Evolutionary conservation across 2,329 filamentous ascomycete genomes (phyloP), one percentile per base, ranked within the genome.

Genomic region (Beauveria caledonica): DNA sequence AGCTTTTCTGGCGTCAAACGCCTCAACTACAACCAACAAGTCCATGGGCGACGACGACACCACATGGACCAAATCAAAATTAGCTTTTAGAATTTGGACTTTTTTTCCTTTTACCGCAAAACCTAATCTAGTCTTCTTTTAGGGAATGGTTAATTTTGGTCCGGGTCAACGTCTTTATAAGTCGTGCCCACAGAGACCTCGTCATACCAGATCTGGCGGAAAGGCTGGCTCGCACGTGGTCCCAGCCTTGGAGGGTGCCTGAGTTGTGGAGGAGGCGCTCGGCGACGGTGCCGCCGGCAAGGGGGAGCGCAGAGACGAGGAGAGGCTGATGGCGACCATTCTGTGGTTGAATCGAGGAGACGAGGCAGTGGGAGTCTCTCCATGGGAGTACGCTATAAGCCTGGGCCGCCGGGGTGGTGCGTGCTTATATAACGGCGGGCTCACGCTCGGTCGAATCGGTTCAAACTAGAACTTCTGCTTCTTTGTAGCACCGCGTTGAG

Each of bases 181-280:
- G 66, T 70, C 2, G 73, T 74, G 1, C 77, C 78, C 8, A 75
- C 69, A 6, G 75, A 72, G 62, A 81, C 73, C 70, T 80, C 74
- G 63, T 81, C 79, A 64, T 74, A 79, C 76, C 77, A 82, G n/a
- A 80, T 66, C 68, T 78, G 72, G 10, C 78, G 70, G 23, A 74
- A 75, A 0, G 66, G 64, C 69, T 80, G 77, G 17, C 62, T 72
- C 72, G 73, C 60, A 69, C 68, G 8, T 60, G 64, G 57, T 75
- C 70, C 77, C 77, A 80, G 27, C 76, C 76, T 9, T 67, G 62
- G 10, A 70, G 68, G 25, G 71, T 77, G 50, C 77, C 78, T 1
- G 71, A 65, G 64, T 78, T 78, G 65, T 69, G 70, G 66, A 78
- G 80, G 42, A 68, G 69, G 51, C 72, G 68, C 13, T 72, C 66